Evolutionary conservation across 352 stramenopile species (phyloP).

Genomic region (Plasmopara viticola): DNA sequence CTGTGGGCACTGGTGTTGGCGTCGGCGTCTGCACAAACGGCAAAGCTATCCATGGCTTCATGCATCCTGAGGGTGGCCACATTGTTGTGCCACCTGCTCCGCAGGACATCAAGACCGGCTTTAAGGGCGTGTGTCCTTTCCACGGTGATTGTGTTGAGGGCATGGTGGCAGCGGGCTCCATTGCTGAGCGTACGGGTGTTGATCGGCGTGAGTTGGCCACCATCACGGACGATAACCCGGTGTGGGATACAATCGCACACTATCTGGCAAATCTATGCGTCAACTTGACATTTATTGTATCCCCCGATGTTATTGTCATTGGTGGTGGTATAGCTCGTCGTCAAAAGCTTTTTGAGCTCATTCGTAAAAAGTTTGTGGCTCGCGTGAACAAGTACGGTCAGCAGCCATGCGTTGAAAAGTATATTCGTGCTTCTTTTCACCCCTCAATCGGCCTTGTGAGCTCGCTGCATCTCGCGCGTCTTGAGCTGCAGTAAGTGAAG

Average conservation of each 20-base stretch:
- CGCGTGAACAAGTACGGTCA: slow-evolving; percentile 75
- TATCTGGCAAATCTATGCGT: slow-evolving; percentile 93
- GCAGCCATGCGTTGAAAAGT: slow-evolving; percentile 62
- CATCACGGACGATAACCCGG: slow-evolving; percentile 79
- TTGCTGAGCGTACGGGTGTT: slow-evolving; percentile 83
- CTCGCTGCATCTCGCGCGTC: slow-evolving; percentile 70
- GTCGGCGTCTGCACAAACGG: slow-evolving; percentile 92
- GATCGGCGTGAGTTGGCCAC: slow-evolving; percentile 58
- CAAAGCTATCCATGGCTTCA: slow-evolving; percentile 89
- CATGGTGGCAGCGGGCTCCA: slow-evolving; percentile 85
- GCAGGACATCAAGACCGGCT: slow-evolving; percentile 73
- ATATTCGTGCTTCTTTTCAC: slow-evolving; percentile 84
- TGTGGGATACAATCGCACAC: slow-evolving; percentile 94
- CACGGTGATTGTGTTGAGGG: slow-evolving; percentile 90
- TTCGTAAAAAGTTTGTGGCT: slow-evolving; percentile 74
- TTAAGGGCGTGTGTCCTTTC: slow-evolving; percentile 85
- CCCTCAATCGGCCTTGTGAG: slow-evolving; percentile 76
- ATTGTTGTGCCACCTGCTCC: slow-evolving; percentile 59
- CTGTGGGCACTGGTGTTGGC: slow-evolving; percentile 93
- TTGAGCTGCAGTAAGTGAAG: slow-evolving; percentile 32
- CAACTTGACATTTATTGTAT: slow-evolving; percentile 90
- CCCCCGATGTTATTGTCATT: slow-evolving; percentile 93
- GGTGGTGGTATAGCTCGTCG: slow-evolving; percentile 93
- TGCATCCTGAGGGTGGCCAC: slow-evolving; percentile 93
- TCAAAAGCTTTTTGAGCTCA: slow-evolving; percentile 72